Conservation (phyloP, 805 yeast genomes). For the Maudiozyma barnettii region DNA sequence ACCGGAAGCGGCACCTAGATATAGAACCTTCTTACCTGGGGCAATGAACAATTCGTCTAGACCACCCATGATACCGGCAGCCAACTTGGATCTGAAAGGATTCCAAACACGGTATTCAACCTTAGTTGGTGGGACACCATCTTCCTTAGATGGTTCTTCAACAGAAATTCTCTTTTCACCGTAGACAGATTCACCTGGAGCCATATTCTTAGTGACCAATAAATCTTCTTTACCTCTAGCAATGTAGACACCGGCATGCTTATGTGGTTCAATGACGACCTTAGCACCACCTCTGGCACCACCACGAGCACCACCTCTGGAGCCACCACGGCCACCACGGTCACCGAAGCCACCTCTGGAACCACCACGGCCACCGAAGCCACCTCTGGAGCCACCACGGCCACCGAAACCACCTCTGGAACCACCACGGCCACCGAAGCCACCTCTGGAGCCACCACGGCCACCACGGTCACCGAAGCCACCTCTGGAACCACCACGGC, state of each 20-base stretch:
- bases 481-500: conserved; percentile 27
- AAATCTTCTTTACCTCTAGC: conserved; percentile 99
- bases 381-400: conserved; percentile 32
- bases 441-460: conserved; percentile 37
- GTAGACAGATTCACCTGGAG: conserved; percentile 97
- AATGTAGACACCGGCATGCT: conserved; percentile 97
- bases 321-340: conserved; percentile 33
- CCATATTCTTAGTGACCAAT: conserved; percentile 90
- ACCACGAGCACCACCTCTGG: conserved; percentile 56
- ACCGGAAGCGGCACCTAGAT: conserved; percentile 99
- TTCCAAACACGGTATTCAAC: conserved; percentile 99
- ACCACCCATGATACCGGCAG: conserved; percentile 99
- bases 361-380: conserved; percentile 24
- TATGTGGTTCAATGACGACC: conserved; percentile 96
- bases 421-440: conserved; percentile 24
- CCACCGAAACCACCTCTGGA: conserved; percentile 24
- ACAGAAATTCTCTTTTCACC: conserved; percentile 94
- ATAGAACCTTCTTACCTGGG: conserved; percentile 95
- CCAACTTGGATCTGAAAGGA: conserved; percentile 98
- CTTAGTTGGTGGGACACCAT: conserved; percentile 84
- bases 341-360: conserved; percentile 32
- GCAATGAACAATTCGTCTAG: conserved; percentile 93
- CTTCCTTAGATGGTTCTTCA: conserved; percentile 87
- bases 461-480: conserved; percentile 36
- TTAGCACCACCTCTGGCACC: conserved; percentile 90